A percentile compares a stretch with the other conserved stretches of the same genome.
phyloP scores from a whole-genome alignment of 176 grass and related monocot species.

The Carex littledalei region DNA sequence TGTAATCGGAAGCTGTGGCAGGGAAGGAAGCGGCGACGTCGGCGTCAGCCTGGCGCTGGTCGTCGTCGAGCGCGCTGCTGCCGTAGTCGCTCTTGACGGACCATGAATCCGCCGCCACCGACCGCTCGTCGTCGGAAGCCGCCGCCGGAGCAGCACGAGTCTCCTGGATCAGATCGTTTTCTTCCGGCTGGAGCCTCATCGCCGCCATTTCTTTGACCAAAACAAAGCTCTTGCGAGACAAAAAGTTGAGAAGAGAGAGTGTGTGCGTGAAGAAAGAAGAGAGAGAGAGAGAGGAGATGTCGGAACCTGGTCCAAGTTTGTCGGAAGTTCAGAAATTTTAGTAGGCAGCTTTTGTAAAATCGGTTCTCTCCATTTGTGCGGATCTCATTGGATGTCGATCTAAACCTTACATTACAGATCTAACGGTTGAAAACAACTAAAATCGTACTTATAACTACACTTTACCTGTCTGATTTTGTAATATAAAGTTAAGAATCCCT shows the following conservation, averaged over 20 bases:
- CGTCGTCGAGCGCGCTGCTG: conserved; percentile 91
- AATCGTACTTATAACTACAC: neutral
- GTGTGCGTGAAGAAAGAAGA: neutral
- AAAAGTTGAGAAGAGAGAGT: neutral
- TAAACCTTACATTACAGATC: neutral
- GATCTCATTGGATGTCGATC: neutral
- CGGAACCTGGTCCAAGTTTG: no score
- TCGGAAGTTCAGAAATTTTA: no score
- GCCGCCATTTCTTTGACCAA: neutral
- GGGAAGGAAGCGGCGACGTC: conserved; percentile 65
- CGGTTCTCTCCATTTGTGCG: no score
- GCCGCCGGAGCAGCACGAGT: neutral
- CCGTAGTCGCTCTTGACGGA: conserved; percentile 99
- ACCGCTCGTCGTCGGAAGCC: conserved; percentile 87
- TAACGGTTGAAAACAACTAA: neutral
- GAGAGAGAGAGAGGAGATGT: neutral
- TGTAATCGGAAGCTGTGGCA: conserved; percentile 74
- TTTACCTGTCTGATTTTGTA: neutral
- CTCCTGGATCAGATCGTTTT: neutral
- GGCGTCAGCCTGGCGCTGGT: conserved; percentile 86
- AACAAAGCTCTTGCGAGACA: neutral
- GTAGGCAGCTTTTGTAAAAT: no score
- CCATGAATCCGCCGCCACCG: conserved; percentile 95
- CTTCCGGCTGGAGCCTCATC: neutral
- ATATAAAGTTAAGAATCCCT: neutral